These are phyloP conservation scores for Poa annua DNA, from an alignment of 176 grass and related monocot genomes.

Conservation along the genomic window DNA sequence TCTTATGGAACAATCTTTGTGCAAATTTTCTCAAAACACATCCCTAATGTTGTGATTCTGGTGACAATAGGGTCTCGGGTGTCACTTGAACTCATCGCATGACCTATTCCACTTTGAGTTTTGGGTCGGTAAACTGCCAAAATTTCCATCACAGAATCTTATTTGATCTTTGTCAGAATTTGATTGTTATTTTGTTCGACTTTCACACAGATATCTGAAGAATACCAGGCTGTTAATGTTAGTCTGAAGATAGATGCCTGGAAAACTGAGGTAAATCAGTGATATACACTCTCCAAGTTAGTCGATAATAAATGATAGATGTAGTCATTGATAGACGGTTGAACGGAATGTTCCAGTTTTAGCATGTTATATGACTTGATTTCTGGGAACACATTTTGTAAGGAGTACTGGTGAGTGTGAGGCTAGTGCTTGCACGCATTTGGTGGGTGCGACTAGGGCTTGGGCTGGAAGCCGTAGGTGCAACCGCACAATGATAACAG, in stretches of 20 bases:
- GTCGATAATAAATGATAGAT: background rate
- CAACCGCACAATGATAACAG: background rate
- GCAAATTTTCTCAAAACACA: background rate
- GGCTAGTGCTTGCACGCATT: background rate
- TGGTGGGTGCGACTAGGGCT: conserved; percentile 2
- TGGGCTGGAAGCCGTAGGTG: background rate
- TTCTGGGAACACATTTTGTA: too few species aligned
- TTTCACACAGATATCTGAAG: conserved; percentile 76
- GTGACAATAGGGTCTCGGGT: conserved; percentile 77
- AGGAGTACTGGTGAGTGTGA: conserved; percentile 4
- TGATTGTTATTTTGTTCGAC: conserved; percentile 36
- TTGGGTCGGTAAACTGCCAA: conserved; percentile 82
- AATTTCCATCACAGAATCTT: conserved; percentile 42
- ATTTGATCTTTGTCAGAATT: conserved; percentile 32
- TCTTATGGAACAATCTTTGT: background rate
- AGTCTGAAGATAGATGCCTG: conserved; percentile 71
- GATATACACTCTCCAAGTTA: conserved; percentile 11
- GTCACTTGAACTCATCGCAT: conserved; percentile 85
- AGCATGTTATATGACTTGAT: background rate
- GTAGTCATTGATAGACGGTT: background rate
- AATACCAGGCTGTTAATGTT: conserved; percentile 90
- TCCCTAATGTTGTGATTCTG: conserved; percentile 41
- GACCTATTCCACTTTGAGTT: conserved; percentile 98
- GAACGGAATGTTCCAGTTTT: conserved; percentile 13
- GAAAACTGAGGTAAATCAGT: conserved; percentile 73